Evolutionary conservation across 2,329 filamentous ascomycete genomes (phyloP).

Genomic region (Ascochyta clinopodiicola): DNA sequence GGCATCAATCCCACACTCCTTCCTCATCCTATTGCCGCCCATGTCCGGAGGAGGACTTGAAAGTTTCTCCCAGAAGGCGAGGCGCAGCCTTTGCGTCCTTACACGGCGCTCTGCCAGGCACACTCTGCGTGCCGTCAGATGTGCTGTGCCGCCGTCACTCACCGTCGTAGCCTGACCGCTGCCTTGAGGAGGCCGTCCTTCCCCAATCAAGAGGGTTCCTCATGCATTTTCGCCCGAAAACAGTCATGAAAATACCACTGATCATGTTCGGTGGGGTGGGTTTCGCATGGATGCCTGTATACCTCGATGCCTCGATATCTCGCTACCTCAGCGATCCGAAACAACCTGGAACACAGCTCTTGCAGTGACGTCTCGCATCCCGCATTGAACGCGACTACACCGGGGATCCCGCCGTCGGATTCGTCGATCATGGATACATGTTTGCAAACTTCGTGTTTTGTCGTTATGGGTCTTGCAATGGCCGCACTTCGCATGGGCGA

Average conservation of each 20-base stretch:
- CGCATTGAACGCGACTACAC: conserved; percentile 1
- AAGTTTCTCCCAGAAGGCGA: conserved; percentile 25
- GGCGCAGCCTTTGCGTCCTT: conserved; percentile 32
- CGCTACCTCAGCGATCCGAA: conserved; percentile 23
- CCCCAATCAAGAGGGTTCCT: conserved; percentile 18
- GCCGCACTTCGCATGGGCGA: neutral
- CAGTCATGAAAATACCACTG: neutral
- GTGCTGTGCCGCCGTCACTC: conserved; percentile 16
- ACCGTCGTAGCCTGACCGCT: conserved; percentile 32
- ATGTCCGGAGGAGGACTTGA: conserved; percentile 15
- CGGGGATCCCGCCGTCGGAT: neutral
- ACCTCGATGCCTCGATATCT: neutral
- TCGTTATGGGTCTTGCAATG: neutral
- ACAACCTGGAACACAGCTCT: conserved; percentile 33
- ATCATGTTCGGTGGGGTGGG: conserved; percentile 13
- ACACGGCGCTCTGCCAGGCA: conserved; percentile 24
- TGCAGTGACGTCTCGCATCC: conserved; percentile 29
- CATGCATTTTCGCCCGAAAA: conserved; percentile 22
- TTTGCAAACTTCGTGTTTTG: neutral
- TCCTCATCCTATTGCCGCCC: conserved; percentile 27
- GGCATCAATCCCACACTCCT: conserved; percentile 20
- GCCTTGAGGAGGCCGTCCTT: conserved; percentile 35
- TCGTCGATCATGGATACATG: neutral
- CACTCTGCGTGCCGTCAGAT: conserved; percentile 13
- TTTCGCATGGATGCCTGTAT: conserved; percentile 15